phyloP scores from a whole-genome alignment of 108 stramenopile genomes.

The Pseudonitzschia delicatissima region DNA sequence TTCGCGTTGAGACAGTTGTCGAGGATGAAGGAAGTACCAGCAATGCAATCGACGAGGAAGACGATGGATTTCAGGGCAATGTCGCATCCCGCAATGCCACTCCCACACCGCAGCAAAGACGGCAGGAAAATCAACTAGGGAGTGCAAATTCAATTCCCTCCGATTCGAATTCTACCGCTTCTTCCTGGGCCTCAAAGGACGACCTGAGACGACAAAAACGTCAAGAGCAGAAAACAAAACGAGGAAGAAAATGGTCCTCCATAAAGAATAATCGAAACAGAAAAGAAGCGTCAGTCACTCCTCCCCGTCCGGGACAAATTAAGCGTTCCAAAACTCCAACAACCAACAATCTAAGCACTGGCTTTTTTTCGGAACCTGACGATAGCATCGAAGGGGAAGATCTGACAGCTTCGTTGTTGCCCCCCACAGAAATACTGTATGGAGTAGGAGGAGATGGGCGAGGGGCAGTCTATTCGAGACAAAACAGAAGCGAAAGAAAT shows the following conservation, averaged over 20 bases:
- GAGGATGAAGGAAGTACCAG: not conserved
- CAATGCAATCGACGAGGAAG: not conserved
- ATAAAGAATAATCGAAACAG: not conserved
- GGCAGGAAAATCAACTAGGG: no score
- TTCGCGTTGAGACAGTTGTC: conserved; percentile 4
- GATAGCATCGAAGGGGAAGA: not conserved
- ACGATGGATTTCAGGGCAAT: not conserved
- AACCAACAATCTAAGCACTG: not conserved
- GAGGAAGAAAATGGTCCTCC: not conserved
- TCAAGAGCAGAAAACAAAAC: not conserved
- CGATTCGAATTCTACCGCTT: not conserved
- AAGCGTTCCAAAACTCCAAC: not conserved
- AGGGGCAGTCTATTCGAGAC: not conserved
- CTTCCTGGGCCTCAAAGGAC: not conserved
- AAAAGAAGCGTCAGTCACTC: not conserved
- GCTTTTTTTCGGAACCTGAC: conserved; percentile 2
- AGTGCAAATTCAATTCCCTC: no score
- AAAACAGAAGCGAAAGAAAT: not conserved
- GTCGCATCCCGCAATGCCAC: not conserved
- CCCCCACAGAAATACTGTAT: not conserved
- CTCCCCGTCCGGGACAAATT: not conserved
- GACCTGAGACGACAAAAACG: not conserved
- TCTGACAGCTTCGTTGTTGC: not conserved
- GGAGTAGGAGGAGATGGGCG: not conserved
- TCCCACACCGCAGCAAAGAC: not conserved